These are phyloP conservation scores for Emericellopsis atlantica DNA, from an alignment of 2,329 filamentous ascomycete species.

Conservation along the genomic window DNA sequence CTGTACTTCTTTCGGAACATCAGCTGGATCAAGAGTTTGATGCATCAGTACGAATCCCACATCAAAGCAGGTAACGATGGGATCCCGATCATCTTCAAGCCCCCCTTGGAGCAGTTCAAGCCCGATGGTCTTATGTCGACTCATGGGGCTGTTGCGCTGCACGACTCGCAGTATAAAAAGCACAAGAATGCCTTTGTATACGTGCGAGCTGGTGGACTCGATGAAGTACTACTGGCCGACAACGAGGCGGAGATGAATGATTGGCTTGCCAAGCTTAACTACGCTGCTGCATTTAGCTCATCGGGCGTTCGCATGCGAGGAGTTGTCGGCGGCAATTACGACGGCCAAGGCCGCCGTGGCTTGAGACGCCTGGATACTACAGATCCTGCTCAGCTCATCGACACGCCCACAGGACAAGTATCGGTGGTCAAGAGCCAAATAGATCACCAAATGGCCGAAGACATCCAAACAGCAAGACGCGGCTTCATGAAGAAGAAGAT, in stretches of 20 bases:
- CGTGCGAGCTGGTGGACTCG: slow-evolving; percentile 71
- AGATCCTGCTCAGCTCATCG: slow-evolving; percentile 44
- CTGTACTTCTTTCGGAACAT: slow-evolving; percentile 95
- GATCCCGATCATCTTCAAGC: slow-evolving; percentile 76
- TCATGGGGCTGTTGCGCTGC: slow-evolving; percentile 77
- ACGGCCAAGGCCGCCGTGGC: slow-evolving; percentile 63
- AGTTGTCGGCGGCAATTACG: slow-evolving; percentile 72
- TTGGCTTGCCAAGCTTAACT: slow-evolving; percentile 93
- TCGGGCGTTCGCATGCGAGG: slow-evolving; percentile 85
- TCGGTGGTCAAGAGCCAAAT: slow-evolving; percentile 61
- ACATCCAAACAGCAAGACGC: slow-evolving; percentile 71
- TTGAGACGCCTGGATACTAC: slow-evolving; percentile 60
- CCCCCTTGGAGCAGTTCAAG: slow-evolving; percentile 83
- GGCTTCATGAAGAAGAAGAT: slow-evolving; percentile 79
- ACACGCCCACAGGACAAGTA: slow-evolving; percentile 62
- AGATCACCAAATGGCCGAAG: slow-evolving; percentile 71
- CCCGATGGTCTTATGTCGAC: slow-evolving; percentile 90
- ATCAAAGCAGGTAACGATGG: slow-evolving; percentile 64
- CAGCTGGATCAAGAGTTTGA: slow-evolving; percentile 80
- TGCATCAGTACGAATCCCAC: slow-evolving; percentile 77
- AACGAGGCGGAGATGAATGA: slow-evolving; percentile 89
- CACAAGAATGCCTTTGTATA: slow-evolving; percentile 95
- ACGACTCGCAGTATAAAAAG: slow-evolving; percentile 79
- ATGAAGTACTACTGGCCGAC: slow-evolving; percentile 85
- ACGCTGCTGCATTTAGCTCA: slow-evolving; percentile 86